Conservation (phyloP, 2,329 filamentous ascomycete species). For the Aaosphaeria arxii region DNA sequence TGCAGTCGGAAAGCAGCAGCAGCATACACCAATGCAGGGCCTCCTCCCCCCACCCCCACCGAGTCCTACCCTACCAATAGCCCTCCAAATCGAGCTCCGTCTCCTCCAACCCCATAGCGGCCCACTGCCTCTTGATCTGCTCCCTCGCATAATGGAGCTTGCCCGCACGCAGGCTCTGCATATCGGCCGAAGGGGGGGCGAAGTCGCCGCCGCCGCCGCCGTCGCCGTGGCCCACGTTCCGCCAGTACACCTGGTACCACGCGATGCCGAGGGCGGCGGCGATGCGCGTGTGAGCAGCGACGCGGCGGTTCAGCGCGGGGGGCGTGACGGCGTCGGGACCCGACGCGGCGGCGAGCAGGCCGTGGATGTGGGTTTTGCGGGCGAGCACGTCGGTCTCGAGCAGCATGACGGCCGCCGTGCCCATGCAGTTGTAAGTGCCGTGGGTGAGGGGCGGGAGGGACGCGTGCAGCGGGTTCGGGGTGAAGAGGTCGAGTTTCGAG, state of each 20-base stretch:
- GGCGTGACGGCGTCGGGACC: not conserved
- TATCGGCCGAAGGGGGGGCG: not conserved
- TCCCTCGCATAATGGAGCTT: conserved; percentile 16
- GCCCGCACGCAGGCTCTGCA: conserved; percentile 4
- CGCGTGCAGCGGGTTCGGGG: conserved; percentile 25
- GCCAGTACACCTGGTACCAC: no score
- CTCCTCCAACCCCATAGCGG: conserved; percentile 9
- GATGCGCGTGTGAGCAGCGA: conserved; percentile 16
- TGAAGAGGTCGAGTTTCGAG: conserved; percentile 32
- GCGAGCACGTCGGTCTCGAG: conserved; percentile 16
- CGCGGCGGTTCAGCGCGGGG: conserved; percentile 9
- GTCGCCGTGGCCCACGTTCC: not conserved
- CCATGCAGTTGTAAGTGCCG: conserved; percentile 17
- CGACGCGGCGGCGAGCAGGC: conserved; percentile 8
- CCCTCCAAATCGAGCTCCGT: not conserved
- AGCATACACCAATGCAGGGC: no score
- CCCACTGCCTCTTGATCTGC: conserved; percentile 15
- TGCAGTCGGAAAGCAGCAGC: no score
- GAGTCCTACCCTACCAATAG: not conserved
- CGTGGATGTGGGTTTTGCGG: conserved; percentile 16
- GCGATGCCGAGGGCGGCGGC: conserved; percentile 13
- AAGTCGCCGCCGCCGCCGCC: not conserved
- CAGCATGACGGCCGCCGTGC: conserved; percentile 20
- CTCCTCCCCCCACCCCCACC: no score
- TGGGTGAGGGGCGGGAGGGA: conserved; percentile 16